Evolutionary conservation across 805 yeast genomes (phyloP).

Genomic region (Saccharomycopsis javanensis): DNA sequence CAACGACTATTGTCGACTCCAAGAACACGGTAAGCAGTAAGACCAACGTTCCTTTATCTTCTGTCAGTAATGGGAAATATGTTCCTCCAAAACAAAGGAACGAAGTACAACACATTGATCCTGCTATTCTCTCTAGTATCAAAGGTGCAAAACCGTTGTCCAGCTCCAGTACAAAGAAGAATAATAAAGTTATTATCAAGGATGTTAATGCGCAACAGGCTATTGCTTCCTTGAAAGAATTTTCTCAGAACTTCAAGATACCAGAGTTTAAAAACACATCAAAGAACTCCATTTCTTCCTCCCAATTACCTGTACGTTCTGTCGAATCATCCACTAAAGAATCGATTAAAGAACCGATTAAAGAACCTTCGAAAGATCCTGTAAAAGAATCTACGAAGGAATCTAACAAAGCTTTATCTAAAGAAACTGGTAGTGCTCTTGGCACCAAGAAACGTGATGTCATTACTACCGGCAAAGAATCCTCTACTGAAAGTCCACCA

Average conservation of each 20-base stretch:
- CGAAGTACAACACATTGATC: constrained; percentile 39
- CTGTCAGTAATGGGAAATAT: constrained; percentile 32
- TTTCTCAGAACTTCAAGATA: constrained; percentile 73
- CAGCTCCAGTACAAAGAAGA: not conserved
- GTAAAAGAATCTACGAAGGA: not conserved
- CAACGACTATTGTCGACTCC: not conserved
- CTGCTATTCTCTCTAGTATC: constrained; percentile 50
- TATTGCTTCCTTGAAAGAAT: constrained; percentile 61
- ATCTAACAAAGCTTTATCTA: constrained; percentile 17
- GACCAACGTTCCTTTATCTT: constrained; percentile 5
- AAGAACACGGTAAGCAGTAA: not conserved
- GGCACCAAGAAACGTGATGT: constrained; percentile 14
- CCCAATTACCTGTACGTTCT: not conserved
- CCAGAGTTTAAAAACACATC: constrained; percentile 30
- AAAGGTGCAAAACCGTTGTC: not conserved
- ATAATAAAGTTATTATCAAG: not conserved
- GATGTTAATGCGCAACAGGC: constrained; percentile 45
- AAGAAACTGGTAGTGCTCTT: constrained; percentile 17
- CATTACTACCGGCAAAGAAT: constrained; percentile 5
- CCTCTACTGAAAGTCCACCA: constrained; percentile 1
- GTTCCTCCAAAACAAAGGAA: constrained; percentile 51
- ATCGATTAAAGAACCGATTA: not conserved
- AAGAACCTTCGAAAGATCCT: not conserved
- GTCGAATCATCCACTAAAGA: not conserved
- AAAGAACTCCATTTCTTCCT: not conserved